phyloP scores from a whole-genome alignment of 208 protist species.

The Acanthamoeba healyi region DNA sequence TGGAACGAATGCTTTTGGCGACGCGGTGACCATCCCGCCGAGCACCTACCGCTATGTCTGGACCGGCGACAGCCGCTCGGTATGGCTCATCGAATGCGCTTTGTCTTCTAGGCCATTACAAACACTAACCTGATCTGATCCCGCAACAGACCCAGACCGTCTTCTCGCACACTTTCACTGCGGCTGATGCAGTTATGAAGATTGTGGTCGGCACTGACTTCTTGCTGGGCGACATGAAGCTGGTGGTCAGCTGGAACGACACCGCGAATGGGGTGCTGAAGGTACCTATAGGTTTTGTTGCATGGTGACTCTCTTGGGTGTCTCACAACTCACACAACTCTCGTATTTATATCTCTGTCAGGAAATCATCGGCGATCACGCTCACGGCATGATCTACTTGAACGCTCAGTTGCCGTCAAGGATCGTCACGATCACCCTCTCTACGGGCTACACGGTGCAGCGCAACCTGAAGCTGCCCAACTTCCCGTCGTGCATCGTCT shows the following conservation, averaged over 20 bases:
- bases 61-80: neutral
- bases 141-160: neutral
- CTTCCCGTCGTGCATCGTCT: slow-evolving; percentile 44
- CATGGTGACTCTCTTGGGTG: neutral
- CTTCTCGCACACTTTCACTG: neutral
- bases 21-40: neutral
- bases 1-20: neutral
- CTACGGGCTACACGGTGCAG: neutral
- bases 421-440: neutral
- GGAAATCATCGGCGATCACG: slow-evolving; percentile 28
- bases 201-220: slow-evolving; percentile 53
- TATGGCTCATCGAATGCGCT: neutral
- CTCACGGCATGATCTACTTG: slow-evolving; percentile 52
- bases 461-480: neutral
- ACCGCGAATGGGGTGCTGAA: neutral
- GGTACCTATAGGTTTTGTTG: neutral
- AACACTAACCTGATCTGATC: no score
- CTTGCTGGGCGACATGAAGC: slow-evolving; percentile 64
- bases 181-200: neutral
- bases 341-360: neutral
- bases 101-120: neutral
- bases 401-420: neutral
- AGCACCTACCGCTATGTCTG: neutral
- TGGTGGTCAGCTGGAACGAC: slow-evolving; percentile 48
- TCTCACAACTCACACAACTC: neutral